phyloP scores from a whole-genome alignment of 2,329 filamentous ascomycete genomes.

The Gaeumannomyces sp. region DNA sequence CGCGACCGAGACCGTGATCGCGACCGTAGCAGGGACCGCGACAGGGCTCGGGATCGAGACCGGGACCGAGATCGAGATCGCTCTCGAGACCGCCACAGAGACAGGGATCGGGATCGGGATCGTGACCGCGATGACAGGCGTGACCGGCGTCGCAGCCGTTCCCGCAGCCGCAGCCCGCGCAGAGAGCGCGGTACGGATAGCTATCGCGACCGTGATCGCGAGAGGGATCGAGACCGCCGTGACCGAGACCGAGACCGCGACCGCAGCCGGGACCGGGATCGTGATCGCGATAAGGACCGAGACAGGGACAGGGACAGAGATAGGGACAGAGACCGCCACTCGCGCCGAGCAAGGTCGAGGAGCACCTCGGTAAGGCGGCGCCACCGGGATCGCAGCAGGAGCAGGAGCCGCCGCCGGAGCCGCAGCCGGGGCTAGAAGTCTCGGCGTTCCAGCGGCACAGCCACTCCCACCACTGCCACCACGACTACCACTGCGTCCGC shows the following conservation, averaged over 20 bases:
- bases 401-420: constrained; percentile 20
- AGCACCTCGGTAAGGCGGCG: constrained; percentile 16
- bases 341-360: constrained; percentile 19
- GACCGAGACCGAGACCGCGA: constrained; percentile 24
- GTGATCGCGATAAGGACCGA: constrained; percentile 23
- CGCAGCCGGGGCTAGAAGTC: constrained; percentile 21
- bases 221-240: constrained; percentile 24
- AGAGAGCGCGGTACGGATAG: constrained; percentile 21
- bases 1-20: constrained; percentile 16
- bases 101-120: constrained; percentile 25
- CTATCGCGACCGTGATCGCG: constrained; percentile 25
- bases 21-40: constrained; percentile 15
- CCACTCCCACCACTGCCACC: not conserved
- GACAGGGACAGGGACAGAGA: constrained; percentile 22
- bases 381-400: constrained; percentile 20
- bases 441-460: not conserved
- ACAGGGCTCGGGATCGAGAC: constrained; percentile 23
- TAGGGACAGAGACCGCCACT: constrained; percentile 18
- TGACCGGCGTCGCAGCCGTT: constrained; percentile 11
- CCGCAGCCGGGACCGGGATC: constrained; percentile 27
- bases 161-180: constrained; percentile 12
- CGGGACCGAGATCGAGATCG: constrained; percentile 23
- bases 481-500: not conserved
- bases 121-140: constrained; percentile 23
- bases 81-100: constrained; percentile 26